Percentiles rank a stretch among this genome's conserved stretches.
phyloP scores from a whole-genome alignment of 192 early-diverging fungal species.

The Coemansia sp. region DNA sequence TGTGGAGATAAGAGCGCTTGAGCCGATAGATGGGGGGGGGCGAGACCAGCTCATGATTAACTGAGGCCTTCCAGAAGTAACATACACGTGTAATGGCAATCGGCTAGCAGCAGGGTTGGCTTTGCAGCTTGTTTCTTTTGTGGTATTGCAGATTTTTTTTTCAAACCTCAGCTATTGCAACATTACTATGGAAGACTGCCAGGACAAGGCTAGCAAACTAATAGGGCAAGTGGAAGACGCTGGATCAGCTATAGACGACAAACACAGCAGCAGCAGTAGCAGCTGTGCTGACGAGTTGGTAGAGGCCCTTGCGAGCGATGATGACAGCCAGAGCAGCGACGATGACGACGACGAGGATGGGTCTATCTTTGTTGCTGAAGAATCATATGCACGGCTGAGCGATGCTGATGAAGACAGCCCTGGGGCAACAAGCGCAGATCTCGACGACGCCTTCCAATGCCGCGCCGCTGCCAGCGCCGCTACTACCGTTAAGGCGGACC shows the following conservation, averaged over 20 bases:
- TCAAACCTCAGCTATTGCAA: background rate
- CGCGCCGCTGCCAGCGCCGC: background rate
- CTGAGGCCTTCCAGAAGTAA: background rate
- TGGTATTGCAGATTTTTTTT: background rate
- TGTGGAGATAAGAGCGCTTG: background rate
- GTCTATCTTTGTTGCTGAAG: conserved; percentile 33
- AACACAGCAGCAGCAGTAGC: background rate
- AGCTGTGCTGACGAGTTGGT: background rate
- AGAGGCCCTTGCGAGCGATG: background rate
- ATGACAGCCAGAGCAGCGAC: background rate
- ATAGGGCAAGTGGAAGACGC: background rate
- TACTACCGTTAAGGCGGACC: background rate
- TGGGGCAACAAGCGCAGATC: background rate
- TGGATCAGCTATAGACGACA: background rate
- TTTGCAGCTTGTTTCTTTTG: background rate
- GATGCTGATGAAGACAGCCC: conserved; percentile 8
- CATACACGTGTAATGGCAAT: background rate
- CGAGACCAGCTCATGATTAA: background rate
- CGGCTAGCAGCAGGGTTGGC: background rate
- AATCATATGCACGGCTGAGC: conserved; percentile 16
- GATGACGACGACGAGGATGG: conserved; percentile 7
- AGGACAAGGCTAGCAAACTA: background rate
- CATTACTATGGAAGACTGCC: conserved; percentile 7
- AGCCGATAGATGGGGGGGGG: background rate
- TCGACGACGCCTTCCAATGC: conserved; percentile 4